A percentile compares a stretch with the other conserved stretches of the same genome.
These are phyloP conservation scores for Macrolepiota albuminosa DNA, from an alignment of 768 basidiomycete species.

Conservation along the genomic window DNA sequence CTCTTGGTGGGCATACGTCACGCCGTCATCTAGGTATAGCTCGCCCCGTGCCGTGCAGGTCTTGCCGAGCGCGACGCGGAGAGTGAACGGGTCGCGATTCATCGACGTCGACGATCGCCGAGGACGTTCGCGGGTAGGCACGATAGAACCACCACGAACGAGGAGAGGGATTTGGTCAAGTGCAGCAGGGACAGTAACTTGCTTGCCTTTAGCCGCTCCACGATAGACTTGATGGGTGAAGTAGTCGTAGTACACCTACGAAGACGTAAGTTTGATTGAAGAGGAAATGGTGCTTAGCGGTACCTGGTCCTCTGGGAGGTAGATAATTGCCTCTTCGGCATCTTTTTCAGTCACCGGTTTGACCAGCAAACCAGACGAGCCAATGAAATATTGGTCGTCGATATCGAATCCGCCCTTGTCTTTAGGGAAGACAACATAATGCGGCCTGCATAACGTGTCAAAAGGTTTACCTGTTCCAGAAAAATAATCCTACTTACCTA, in stretches of 20 bases:
- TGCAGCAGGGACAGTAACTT: constrained; percentile 73
- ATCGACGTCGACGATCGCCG: constrained; percentile 83
- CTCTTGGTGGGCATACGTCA: constrained; percentile 64
- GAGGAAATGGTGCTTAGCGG: constrained; percentile 2
- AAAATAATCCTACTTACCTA: constrained; percentile 42
- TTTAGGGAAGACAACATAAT: constrained; percentile 90
- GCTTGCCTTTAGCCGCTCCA: constrained; percentile 58
- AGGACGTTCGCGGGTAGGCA: constrained; percentile 84
- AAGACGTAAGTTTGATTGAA: not conserved
- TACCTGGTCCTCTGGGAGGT: constrained; percentile 85
- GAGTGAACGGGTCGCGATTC: constrained; percentile 90
- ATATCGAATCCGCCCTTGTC: constrained; percentile 82
- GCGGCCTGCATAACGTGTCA: constrained; percentile 60
- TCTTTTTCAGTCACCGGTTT: constrained; percentile 85
- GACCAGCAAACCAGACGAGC: constrained; percentile 81
- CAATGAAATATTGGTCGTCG: constrained; percentile 94
- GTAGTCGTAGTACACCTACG: constrained; percentile 91
- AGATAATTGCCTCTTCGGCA: constrained; percentile 64
- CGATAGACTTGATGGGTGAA: constrained; percentile 67
- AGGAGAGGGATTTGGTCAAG: constrained; percentile 80
- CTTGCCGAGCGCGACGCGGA: constrained; percentile 75
- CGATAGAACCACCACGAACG: constrained; percentile 86
- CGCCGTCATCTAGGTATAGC: constrained; percentile 94
- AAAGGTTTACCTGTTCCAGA: not conserved
- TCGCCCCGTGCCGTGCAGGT: constrained; percentile 65